phyloP scores from a whole-genome alignment of 148 eudicot species.

The Vaccinium macrocarpon region DNA sequence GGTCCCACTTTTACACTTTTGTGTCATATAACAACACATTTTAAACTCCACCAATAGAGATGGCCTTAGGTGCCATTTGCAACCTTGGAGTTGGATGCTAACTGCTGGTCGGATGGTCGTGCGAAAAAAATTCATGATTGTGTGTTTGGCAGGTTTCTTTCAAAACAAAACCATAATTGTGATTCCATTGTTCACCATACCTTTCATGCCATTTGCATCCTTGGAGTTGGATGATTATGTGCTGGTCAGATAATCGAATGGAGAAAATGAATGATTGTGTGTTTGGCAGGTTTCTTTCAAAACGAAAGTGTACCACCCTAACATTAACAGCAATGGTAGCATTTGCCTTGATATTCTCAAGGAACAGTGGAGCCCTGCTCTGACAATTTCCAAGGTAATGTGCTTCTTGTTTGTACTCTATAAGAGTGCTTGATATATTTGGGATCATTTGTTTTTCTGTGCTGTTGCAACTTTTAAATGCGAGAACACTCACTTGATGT shows the following conservation, averaged over 20 bases:
- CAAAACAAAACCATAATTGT: slow-evolving; percentile 20
- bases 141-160: slow-evolving; percentile 37
- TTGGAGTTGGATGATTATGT: neutral
- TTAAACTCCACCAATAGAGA: too few species aligned
- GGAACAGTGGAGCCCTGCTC: slow-evolving; percentile 55
- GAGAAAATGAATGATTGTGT: neutral
- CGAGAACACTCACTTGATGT: neutral
- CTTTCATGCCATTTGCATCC: neutral
- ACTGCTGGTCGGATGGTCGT: neutral
- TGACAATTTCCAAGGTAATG: slow-evolving; percentile 44
- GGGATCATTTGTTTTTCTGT: neutral
- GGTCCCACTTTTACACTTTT: too few species aligned
- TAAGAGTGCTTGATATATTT: neutral
- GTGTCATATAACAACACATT: too few species aligned
- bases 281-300: slow-evolving; percentile 38
- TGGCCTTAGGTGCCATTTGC: neutral
- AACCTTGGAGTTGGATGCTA: neutral
- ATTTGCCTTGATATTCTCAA: slow-evolving; percentile 48
- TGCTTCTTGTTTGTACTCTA: neutral
- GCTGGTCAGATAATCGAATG: neutral
- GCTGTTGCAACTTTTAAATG: neutral
- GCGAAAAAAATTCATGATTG: neutral
- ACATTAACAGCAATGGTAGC: slow-evolving; percentile 48
- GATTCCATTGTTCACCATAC: neutral
- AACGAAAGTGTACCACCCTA: slow-evolving; percentile 45